These are phyloP conservation scores for Thielaviopsis ethacetica DNA, from an alignment of 2,329 filamentous ascomycete species.

Conservation along the genomic window DNA sequence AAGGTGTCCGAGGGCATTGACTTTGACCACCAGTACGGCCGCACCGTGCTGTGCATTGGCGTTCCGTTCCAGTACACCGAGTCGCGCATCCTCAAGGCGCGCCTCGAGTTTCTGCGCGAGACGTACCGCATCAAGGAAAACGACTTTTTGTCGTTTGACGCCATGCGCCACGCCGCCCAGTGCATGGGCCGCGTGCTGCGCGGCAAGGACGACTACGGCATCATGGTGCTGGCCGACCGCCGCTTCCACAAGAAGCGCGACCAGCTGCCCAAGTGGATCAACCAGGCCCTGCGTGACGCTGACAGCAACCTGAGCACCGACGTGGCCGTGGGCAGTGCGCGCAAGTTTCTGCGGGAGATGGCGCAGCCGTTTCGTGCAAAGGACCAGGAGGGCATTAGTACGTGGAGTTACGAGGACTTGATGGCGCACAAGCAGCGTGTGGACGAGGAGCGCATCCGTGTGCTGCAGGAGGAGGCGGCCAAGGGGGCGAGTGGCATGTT, in stretches of 20 bases:
- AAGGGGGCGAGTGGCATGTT: constrained; percentile 12
- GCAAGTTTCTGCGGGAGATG: constrained; percentile 82
- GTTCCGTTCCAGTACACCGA: constrained; percentile 99
- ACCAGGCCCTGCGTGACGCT: constrained; percentile 66
- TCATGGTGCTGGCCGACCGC: constrained; percentile 94
- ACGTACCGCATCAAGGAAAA: constrained; percentile 95
- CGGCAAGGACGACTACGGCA: constrained; percentile 97
- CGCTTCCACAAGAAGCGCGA: constrained; percentile 81
- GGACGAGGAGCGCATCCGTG: constrained; percentile 49
- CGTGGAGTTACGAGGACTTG: constrained; percentile 72
- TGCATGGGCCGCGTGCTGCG: constrained; percentile 86
- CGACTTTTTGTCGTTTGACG: constrained; percentile 95
- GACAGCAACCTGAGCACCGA: constrained; percentile 88
- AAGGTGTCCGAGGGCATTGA: constrained; percentile 98
- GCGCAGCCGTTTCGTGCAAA: constrained; percentile 70
- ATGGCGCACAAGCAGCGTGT: constrained; percentile 61
- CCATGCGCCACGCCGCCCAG: constrained; percentile 97
- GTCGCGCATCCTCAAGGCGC: constrained; percentile 86
- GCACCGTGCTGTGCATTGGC: constrained; percentile 88
- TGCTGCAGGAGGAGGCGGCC: constrained; percentile 34
- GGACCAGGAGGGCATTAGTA: constrained; percentile 84
- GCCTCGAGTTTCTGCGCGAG: constrained; percentile 89
- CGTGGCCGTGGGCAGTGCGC: constrained; percentile 79
- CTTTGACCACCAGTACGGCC: constrained; percentile 96
- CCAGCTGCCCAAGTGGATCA: constrained; percentile 95